phyloP scores from a whole-genome alignment of 768 basidiomycete genomes.

The Kwoniella mangroviensis region DNA sequence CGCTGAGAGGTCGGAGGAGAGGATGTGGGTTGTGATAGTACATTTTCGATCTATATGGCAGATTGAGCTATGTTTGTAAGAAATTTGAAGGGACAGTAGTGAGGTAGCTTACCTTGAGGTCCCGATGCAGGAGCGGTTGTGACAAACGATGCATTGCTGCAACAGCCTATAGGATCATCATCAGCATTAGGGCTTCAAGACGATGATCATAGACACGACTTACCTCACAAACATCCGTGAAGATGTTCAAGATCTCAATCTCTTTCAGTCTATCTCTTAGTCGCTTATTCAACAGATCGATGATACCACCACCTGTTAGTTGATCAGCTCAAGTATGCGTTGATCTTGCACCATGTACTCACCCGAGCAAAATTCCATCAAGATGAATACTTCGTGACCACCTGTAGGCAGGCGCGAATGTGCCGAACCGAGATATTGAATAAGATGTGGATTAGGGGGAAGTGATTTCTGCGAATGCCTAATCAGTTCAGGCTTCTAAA shows the following conservation, averaged over 20 bases:
- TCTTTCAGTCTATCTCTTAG: conserved; percentile 93
- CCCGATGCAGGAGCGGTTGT: conserved; percentile 89
- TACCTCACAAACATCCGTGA: conserved; percentile 90
- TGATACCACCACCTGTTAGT: conserved; percentile 86
- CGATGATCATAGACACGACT: neutral
- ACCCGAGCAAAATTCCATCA: conserved; percentile 98
- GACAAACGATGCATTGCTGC: conserved; percentile 94
- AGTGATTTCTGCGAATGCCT: conserved; percentile 71
- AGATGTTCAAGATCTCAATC: conserved; percentile 95
- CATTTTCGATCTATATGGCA: conserved; percentile 78
- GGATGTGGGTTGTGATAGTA: conserved; percentile 63
- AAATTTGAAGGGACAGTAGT: neutral
- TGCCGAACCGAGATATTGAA: conserved; percentile 92
- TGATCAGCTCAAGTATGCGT: conserved; percentile 24
- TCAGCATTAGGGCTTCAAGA: neutral
- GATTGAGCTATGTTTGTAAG: neutral
- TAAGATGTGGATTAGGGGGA: conserved; percentile 91
- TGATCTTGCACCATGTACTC: conserved; percentile 41
- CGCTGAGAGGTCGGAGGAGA: conserved; percentile 60
- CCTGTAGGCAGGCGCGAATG: conserved; percentile 84
- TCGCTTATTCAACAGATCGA: conserved; percentile 99
- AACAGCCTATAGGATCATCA: conserved; percentile 64
- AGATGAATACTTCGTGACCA: conserved; percentile 91
- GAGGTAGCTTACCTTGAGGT: conserved; percentile 69
- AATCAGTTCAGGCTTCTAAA: neutral